Evolutionary conservation across 768 basidiomycete species (phyloP), one percentile per base, ranked within the genome.

Genomic region (Porphyrellus cyaneotinctus): DNA sequence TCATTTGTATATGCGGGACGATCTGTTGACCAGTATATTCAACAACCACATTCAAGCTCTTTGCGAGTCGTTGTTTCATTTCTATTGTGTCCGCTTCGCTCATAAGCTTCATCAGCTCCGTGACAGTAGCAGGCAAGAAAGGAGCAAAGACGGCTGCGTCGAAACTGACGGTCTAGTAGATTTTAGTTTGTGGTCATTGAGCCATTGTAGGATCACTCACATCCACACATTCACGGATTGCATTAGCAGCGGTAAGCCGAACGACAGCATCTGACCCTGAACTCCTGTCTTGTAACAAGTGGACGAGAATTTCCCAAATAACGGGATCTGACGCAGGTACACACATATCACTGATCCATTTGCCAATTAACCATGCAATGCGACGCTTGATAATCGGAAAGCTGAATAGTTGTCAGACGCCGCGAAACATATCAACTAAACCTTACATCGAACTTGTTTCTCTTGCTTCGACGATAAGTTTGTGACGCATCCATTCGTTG

Each of bases 381-480:
- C 95, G 82, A n/a, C 93, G 82, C 68, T 97, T 95, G 55, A 98
- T 81, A 49, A 98, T 88, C 1, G 90, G 88, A 65, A 88, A 92
- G 52, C 94, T 95, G 51, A 26, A 37, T 11, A 35, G 30, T 31
- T 37, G 49, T 47, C 45, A 54, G 51, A 63, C 20, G 52, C 43
- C 18, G 31, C n/a, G 32, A 49, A 51, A 26, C 12, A 8, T 23
- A 31, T 26, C 30, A 43, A 48, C 43, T 13, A 4, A 39, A 24
- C 31, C 78, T 47, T 61, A 88, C 88, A 73, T 81, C 24, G 81
- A 75, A 55, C 85, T 81, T 5, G 74, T 72, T 32, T 81, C 78
- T 47, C 72, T 77, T 12, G 80, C 82, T 70, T 94, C 90, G 0
- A 71, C 58, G 3, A 74, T 60, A 17, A 91, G 76, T 3, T 79